Base-by-base conservation (phyloP, 352 stramenopile genomes). In the Achlya hypogyna region DNA sequence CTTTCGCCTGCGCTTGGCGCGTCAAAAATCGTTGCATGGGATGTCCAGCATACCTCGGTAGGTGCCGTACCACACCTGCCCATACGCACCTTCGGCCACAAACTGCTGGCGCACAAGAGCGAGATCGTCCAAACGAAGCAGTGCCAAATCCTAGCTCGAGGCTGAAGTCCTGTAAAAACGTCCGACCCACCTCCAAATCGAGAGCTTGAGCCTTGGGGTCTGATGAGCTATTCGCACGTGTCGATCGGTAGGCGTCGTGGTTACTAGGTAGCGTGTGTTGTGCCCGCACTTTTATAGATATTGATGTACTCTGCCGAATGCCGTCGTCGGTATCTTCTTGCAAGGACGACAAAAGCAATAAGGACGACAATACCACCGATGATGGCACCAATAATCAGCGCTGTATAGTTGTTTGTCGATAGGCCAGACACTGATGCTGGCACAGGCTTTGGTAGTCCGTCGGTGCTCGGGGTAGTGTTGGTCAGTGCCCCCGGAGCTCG, bases 41-140 rank as follows among this genome's bases (percentile, higher is more conserved):
- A 34, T 31, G 1, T 53, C 1, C 18, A 20, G 6, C 6, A 63
- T 18, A 67, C 60, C 40, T 59, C 58, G 38, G 51, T 67, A 67
- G 9, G 40, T 34, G 31, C 60, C 60, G 12, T 32, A 27, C 40
- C 40, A 67, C 32, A 67, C 51, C 58, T 67, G 28, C 20, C 60
- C 60, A 28, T 63, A 63, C 5, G 54, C 54, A 35, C 54, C 54
- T 51, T 63, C 29, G n/a, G 54, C 54, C 3, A 63, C 54, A n/a
- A 42, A 42, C 16, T 63, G 43, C 5, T 18, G 43, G 20, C 51
- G 49, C 14, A 63, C 54, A 4, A 63, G 34, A 20, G 54, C 31
- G 28, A 34, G 3, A 34, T 63, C 54, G 40, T 63, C 54, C 32
- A 63, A 27, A 6, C 54, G 54, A 4, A 63, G 10, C 31, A 63